Evolutionary conservation across 2,329 filamentous ascomycete species (phyloP).

Genomic region (Claviceps cyperi): DNA sequence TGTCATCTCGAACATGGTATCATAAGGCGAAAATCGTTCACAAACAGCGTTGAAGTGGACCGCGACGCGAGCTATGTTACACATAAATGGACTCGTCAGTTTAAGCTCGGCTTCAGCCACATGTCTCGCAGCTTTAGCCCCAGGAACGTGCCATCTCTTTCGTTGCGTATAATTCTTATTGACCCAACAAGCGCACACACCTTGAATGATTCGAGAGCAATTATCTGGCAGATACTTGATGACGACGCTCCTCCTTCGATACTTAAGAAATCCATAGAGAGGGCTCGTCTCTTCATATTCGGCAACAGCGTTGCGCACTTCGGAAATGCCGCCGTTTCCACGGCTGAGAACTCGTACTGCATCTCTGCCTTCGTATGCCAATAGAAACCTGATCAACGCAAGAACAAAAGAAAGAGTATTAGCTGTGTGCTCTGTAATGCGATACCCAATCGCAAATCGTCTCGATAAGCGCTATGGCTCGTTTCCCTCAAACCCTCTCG

Average conservation of each 20-base stretch:
- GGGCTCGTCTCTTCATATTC: constrained; percentile 74
- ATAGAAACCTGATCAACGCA: constrained; percentile 60
- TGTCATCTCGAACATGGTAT: constrained; percentile 67
- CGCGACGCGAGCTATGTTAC: constrained; percentile 57
- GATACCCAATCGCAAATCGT: not conserved
- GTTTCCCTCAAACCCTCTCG: too few relatives aligned
- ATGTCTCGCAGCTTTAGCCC: not conserved
- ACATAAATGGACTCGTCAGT: not conserved
- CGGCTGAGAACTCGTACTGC: constrained; percentile 64
- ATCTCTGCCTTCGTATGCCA: constrained; percentile 83
- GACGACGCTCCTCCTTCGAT: constrained; percentile 76
- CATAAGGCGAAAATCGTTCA: constrained; percentile 69
- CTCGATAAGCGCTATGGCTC: too few relatives aligned
- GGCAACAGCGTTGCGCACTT: constrained; percentile 65
- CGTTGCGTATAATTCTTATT: not conserved
- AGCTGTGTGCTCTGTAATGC: not conserved
- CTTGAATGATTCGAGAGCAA: constrained; percentile 83
- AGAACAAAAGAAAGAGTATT: not conserved
- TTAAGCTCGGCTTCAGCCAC: not conserved
- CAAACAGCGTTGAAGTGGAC: constrained; percentile 55
- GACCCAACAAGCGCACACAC: constrained; percentile 32
- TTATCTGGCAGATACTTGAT: constrained; percentile 87
- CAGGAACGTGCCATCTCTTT: not conserved
- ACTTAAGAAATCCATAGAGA: constrained; percentile 81
- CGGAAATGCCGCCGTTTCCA: constrained; percentile 69